Conservation (phyloP, 495 filamentous ascomycete genomes). For the Lepraria neglecta region DNA sequence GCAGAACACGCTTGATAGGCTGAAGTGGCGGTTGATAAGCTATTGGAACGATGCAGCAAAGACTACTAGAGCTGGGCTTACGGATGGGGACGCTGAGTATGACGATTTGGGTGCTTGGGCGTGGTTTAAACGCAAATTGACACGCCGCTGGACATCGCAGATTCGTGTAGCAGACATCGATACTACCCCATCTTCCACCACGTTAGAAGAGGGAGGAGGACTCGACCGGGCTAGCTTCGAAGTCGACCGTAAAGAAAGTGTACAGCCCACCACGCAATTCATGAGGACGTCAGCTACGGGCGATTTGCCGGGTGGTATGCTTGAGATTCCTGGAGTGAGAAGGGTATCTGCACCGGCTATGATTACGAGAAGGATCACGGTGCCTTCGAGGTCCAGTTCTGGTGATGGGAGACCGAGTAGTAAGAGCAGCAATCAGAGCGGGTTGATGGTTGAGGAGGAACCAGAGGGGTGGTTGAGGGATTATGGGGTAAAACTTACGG, state of each 20-base stretch:
- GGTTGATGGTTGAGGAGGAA: slow-evolving; percentile 11
- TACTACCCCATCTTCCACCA: slow-evolving; percentile 13
- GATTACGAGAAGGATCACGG: slow-evolving; percentile 9
- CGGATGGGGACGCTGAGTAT: slow-evolving; percentile 29
- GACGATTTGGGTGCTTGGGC: slow-evolving; percentile 40
- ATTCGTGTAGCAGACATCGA: slow-evolving; percentile 24
- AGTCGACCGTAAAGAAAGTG: background rate
- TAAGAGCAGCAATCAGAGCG: slow-evolving; percentile 20
- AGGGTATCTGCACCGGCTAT: slow-evolving; percentile 3
- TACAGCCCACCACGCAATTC: slow-evolving; percentile 8
- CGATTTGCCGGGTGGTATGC: slow-evolving; percentile 25
- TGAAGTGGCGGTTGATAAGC: slow-evolving; percentile 44
- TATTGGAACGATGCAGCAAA: slow-evolving; percentile 39
- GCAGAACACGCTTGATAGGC: slow-evolving; percentile 26
- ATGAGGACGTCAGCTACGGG: slow-evolving; percentile 16
- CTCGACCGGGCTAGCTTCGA: slow-evolving; percentile 22
- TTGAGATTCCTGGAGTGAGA: background rate
- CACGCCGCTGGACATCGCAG: slow-evolving; percentile 39
- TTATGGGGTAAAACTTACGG: background rate
- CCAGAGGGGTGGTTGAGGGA: slow-evolving; percentile 3
- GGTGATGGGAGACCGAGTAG: slow-evolving; percentile 11
- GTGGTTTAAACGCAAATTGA: slow-evolving; percentile 40
- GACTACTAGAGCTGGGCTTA: slow-evolving; percentile 28
- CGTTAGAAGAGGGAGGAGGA: slow-evolving; percentile 23
- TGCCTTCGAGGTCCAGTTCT: slow-evolving; percentile 20